Evolutionary conservation across 139 green algal species (phyloP).

Genomic region (Tetraselmis striata): DNA sequence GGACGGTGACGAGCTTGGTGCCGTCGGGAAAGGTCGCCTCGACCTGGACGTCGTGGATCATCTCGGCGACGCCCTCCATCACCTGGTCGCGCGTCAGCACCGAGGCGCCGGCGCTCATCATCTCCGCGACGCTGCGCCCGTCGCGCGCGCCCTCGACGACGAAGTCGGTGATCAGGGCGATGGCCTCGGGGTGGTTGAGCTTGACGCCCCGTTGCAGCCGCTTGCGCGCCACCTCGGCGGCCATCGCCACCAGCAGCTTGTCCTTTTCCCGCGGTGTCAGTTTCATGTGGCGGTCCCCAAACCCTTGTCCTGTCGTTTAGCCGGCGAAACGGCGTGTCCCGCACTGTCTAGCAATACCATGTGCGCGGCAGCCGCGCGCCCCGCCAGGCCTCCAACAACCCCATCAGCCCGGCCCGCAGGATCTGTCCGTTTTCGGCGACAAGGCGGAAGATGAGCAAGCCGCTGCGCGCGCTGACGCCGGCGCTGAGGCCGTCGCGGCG

Average conservation of each 20-base stretch:
- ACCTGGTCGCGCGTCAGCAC: constrained; percentile 35
- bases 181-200: constrained; percentile 39
- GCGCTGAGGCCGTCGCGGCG: too few relatives aligned
- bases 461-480: too few relatives aligned
- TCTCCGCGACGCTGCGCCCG: constrained; percentile 26
- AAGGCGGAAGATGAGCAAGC: too few relatives aligned
- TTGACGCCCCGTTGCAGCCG: constrained; percentile 25
- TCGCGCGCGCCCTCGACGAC: constrained; percentile 35
- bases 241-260: constrained; percentile 18
- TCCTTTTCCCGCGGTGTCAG: constrained; percentile 32
- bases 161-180: constrained; percentile 27
- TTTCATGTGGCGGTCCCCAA: too few relatives aligned
- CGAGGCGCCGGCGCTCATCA: constrained; percentile 29
- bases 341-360: too few relatives aligned
- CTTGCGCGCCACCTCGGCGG: constrained; percentile 6
- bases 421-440: too few relatives aligned
- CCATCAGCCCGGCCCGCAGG: too few relatives aligned
- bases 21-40: constrained; percentile 42
- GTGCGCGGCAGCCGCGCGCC: too few relatives aligned
- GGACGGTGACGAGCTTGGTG: constrained; percentile 42
- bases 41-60: constrained; percentile 7
- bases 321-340: too few relatives aligned
- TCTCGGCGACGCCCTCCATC: constrained; percentile 18
- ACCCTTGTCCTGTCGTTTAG: too few relatives aligned
- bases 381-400: too few relatives aligned